phyloP scores from a whole-genome alignment of 345 rosid genomes.

The Sapria himalayana region DNA sequence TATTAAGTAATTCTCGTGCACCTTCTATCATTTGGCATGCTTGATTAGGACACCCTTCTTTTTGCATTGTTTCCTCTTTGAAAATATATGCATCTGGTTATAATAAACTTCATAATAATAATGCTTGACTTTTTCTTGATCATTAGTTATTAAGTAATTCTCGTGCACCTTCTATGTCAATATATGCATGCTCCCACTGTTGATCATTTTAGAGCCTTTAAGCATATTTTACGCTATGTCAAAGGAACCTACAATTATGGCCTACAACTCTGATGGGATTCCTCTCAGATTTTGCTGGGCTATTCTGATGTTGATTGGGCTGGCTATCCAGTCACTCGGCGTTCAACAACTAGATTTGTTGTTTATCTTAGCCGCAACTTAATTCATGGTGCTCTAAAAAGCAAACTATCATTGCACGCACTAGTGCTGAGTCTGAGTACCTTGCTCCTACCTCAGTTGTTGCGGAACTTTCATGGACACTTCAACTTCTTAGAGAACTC shows the following conservation, averaged over 20 bases:
- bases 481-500: neutral
- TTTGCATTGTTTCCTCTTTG: neutral
- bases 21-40: neutral
- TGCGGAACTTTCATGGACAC: too few relatives aligned
- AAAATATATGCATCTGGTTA: neutral
- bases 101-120: too few relatives aligned
- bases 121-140: too few relatives aligned
- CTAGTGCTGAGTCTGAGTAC: too few relatives aligned
- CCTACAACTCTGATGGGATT: neutral
- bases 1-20: neutral
- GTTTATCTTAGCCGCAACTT: neutral
- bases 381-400: too few relatives aligned
- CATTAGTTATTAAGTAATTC: too few relatives aligned
- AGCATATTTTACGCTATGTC: neutral
- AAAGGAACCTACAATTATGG: too few relatives aligned
- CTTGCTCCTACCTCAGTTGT: too few relatives aligned
- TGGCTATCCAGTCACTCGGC: neutral
- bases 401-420: neutral
- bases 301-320: too few relatives aligned
- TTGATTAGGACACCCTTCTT: neutral
- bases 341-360: neutral
- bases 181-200: neutral
- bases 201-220: neutral
- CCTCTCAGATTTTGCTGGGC: neutral
- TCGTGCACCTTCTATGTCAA: neutral